Percentiles rank a stretch among this genome's conserved stretches.
Evolutionary conservation across 2,329 filamentous ascomycete species (phyloP).

Genomic region (Pestalotiopsis sp.): DNA sequence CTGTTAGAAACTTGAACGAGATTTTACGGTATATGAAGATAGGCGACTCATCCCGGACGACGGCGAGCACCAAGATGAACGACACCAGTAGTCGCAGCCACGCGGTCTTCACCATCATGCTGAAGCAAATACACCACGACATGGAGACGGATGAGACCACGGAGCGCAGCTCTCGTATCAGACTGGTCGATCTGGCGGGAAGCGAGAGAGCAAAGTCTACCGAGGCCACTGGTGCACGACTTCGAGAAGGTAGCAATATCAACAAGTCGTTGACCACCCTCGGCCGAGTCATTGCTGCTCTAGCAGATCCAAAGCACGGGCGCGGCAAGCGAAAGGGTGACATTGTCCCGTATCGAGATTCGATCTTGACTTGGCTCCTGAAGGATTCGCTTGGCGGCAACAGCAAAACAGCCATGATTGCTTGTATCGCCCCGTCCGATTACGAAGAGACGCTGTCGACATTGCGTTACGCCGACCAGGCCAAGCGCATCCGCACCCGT

Average conservation of each 20-base stretch:
- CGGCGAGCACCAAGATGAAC: slow-evolving; percentile 98
- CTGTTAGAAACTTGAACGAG: slow-evolving; percentile 82
- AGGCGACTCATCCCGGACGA: slow-evolving; percentile 85
- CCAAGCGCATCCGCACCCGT: slow-evolving; percentile 92
- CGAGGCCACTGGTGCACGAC: slow-evolving; percentile 85
- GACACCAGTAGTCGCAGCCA: slow-evolving; percentile 96
- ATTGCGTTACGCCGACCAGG: slow-evolving; percentile 94
- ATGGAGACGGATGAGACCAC: slow-evolving; percentile 97
- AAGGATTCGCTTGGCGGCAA: slow-evolving; percentile 97
- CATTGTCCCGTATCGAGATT: slow-evolving; percentile 90
- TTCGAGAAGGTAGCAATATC: slow-evolving; percentile 96
- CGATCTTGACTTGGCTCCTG: slow-evolving; percentile 78
- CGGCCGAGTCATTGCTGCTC: slow-evolving; percentile 90
- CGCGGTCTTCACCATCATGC: slow-evolving; percentile 95
- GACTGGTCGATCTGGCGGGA: slow-evolving; percentile 90
- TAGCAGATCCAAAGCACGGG: slow-evolving; percentile 67
- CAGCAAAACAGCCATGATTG: slow-evolving; percentile 98
- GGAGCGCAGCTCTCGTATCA: slow-evolving; percentile 89
- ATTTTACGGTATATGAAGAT: slow-evolving; percentile 88
- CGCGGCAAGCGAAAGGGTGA: slow-evolving; percentile 57
- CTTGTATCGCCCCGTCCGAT: slow-evolving; percentile 91
- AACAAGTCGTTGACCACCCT: slow-evolving; percentile 98
- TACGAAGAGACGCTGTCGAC: slow-evolving; percentile 98
- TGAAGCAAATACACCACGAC: slow-evolving; percentile 98
- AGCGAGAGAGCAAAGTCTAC: slow-evolving; percentile 94